A percentile compares a stretch with the other conserved stretches of the same genome.
These are phyloP conservation scores for Neofusicoccum ribis DNA, from an alignment of 2,329 filamentous ascomycete genomes.

Conservation along the genomic window DNA sequence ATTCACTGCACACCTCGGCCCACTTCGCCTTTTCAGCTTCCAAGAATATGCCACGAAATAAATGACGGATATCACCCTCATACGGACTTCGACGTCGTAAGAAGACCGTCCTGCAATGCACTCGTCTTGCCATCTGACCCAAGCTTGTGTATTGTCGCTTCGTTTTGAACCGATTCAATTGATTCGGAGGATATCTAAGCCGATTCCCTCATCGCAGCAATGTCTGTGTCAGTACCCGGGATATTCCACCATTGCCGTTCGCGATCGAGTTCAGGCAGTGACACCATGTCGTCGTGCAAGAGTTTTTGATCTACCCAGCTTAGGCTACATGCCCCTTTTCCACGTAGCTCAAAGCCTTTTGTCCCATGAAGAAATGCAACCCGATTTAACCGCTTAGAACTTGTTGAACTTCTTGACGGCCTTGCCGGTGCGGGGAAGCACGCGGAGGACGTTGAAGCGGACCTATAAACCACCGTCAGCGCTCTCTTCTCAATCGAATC, in stretches of 20 bases:
- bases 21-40: not conserved
- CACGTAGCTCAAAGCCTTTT: conserved; percentile 17
- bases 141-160: not conserved
- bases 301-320: conserved; percentile 21
- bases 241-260: conserved; percentile 16
- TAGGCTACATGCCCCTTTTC: conserved; percentile 22
- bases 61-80: not conserved
- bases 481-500: not conserved
- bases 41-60: not conserved
- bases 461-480: conserved; percentile 57
- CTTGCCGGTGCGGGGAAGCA: conserved; percentile 97
- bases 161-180: conserved; percentile 13
- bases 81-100: too few species aligned
- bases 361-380: conserved; percentile 22
- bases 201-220: conserved; percentile 17
- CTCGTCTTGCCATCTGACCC: too few species aligned
- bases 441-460: conserved; percentile 99
- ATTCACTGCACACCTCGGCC: not conserved
- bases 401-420: conserved; percentile 97
- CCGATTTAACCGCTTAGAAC: conserved; percentile 67
- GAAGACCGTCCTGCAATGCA: not conserved
- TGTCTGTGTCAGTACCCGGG: conserved; percentile 14
- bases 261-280: conserved; percentile 16
- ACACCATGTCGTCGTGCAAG: conserved; percentile 20
- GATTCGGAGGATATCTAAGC: conserved; percentile 20